Base-by-base conservation (phyloP, 1,284 basidiomycete genomes). In the Peniophora sp. region DNA sequence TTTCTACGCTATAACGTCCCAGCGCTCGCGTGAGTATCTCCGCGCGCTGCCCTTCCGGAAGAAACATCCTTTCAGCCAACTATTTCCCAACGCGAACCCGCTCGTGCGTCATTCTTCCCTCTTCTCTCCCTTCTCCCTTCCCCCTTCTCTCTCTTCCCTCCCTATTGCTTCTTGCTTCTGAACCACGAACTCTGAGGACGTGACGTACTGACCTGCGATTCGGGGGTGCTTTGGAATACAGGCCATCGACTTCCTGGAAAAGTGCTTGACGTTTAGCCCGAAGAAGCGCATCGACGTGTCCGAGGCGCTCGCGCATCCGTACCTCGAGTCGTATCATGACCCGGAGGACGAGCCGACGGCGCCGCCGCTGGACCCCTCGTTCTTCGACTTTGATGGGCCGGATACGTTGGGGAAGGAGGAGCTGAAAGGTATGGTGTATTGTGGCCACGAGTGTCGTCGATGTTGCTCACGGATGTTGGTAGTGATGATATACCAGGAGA, bases 41-140 rank as follows among this genome's bases (percentile, higher is more conserved):
- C 86, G 95, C 3, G 91, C 94, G 0, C 73, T 98, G 24, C 93
- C 93, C 0, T 95, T 97, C 68, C 78, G 92, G 52, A 93, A 90
- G 71, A 88, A 89, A 63, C 85, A 79, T 60, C 82, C 87, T 51
- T 89, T 97, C 58, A 65, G 71, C 39, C 67, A 76, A 45, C 73
- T 96, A 54, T 93, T 92, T 63, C 85, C 88, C 0, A 83, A 81
- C 49, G 90, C 92, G 12, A 93, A 91, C 60, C 88, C 91, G 2
- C 68, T 89, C 60, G 82, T 81, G 51, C 57, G 69, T 62, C 12
- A 48, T 45, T 22, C 20, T 15, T 24, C 27, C 32, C 32, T 41
- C 6, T 41, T 5, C 8, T 15, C n/a, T 41, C n/a, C 15, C 37
- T 41, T 41, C n/a, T 10, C 34, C 34, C 10, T 36, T 36, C n/a